Base-by-base conservation (phyloP, 192 early-diverging fungal species). In the Podochytrium sp. region DNA sequence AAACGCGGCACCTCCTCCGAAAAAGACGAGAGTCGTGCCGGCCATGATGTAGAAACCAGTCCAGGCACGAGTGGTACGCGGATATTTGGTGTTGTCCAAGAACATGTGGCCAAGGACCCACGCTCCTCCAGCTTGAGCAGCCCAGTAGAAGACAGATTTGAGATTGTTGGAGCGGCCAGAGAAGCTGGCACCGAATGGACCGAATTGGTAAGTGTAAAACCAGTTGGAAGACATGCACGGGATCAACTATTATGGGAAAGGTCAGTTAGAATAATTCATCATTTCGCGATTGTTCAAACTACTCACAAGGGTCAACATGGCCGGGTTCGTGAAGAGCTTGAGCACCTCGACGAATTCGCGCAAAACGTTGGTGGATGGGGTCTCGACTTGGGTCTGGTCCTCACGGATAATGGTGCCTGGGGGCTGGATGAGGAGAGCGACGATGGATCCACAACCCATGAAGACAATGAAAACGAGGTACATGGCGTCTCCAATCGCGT, bases 101-200 rank as follows among this genome's bases (percentile, higher is more conserved):
- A 93, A 75, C 35, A n/a, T n/a, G n/a, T n/a, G n/a, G n/a, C n/a
- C n/a, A n/a, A n/a, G n/a, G n/a, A n/a, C n/a, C n/a, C n/a, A 57
- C 30, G 87, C 88, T 38, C 89, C 91, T 37, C 80, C 27, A 65
- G 92, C 92, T 75, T 94, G 91, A 57, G 88, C 85, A 6, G 84
- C 75, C 92, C 92, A 94, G 75, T 94, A 94, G 32, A 92, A 68
- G 58, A 91, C 80, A 66, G 88, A 85, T 81, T 94, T 92, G 35
- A 94, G 79, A 2, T 84, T 80, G 59, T 89, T n/a, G n/a, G n/a
- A n/a, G n/a, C n/a, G n/a, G n/a, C n/a, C n/a, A n/a, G n/a, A n/a
- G n/a, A n/a, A n/a, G n/a, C n/a, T n/a, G n/a, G n/a, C n/a, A n/a
- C n/a, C n/a, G n/a, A n/a, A n/a, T n/a, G n/a, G n/a, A n/a, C n/a